Evolutionary conservation across 306 rosid species (phyloP), one percentile per base, ranked within the genome.

Genomic region (Cicer bijugum): DNA sequence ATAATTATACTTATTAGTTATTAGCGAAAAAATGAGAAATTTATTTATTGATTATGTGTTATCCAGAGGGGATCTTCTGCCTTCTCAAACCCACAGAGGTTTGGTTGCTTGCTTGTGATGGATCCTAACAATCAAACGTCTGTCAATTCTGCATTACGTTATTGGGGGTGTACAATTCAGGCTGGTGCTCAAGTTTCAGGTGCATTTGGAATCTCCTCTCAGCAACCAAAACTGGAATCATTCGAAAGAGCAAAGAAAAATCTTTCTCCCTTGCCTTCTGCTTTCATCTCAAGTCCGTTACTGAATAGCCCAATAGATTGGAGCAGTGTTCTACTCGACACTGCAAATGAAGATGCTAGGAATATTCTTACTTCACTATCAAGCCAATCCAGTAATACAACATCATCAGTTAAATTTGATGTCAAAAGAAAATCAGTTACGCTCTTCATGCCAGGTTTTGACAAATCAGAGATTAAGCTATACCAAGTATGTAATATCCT

Each of bases 131-230:
- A 80, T 80, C 89, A 84, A 23, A 83, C 82, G 67, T 89, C 95
- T 5, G 78, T 89, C 33, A 75, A 74, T 73, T 86, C 92, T 68
- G 99, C 99, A 4, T 78, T 85, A 67, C 90, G 97, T 46, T 91
- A 94, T 71, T 94, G 99, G 99, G 99, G 99, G 33, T 89, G 97
- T 78, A 69, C 90, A 12, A 87, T 94, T 80, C 98, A 94, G 86
- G 90, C 98, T 56, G 96, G 97, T 73, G 87, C 90, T 79, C 91
- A 78, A 78, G 85, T 87, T 77, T 89, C 91, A 8, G 97, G 97
- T 46, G 96, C 97, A 56, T 77, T 94, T 66, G 92, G 88, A 4
- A 48, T 85, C 57, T 58, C 80, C 58, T 75, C 96, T 75, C 73
- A 74, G 59, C 59, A 67, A 39, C 60, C 69, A 74, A 72, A 80